Conservation (phyloP, 140 eudicot genomes). For the Flaveria floridana region DNA sequence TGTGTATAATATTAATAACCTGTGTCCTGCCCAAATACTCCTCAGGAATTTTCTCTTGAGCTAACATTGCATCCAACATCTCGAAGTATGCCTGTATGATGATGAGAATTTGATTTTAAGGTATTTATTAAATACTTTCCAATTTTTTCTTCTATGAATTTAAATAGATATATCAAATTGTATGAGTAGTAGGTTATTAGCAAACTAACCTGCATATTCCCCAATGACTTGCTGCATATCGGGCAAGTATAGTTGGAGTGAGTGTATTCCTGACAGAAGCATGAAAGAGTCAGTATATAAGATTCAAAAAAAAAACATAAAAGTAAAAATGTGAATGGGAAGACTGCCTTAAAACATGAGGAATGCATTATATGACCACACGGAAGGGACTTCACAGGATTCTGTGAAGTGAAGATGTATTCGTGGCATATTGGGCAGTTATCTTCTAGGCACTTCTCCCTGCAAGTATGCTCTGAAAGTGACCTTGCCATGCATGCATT, state of each 20-base stretch:
- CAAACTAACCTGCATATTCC: constrained; percentile 56
- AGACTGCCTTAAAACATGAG: constrained; percentile 75
- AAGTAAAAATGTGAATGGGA: neutral
- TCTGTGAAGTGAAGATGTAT: constrained; percentile 70
- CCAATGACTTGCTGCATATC: constrained; percentile 93
- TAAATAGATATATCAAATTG: too few relatives aligned
- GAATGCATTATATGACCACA: constrained; percentile 98
- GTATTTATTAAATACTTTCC: too few relatives aligned
- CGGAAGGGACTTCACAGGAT: constrained; percentile 79
- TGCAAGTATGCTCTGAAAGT: constrained; percentile 67
- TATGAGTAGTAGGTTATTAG: too few relatives aligned
- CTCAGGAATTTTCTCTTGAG: constrained; percentile 77
- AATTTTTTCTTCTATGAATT: too few relatives aligned
- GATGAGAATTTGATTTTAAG: too few relatives aligned
- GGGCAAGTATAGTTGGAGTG: constrained; percentile 74
- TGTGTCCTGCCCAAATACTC: constrained; percentile 79
- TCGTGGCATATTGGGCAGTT: constrained; percentile 92
- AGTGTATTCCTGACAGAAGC: constrained; percentile 69
- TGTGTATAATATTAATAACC: constrained; percentile 36
- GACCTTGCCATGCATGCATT: constrained; percentile 81
- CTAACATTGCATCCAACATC: constrained; percentile 85
- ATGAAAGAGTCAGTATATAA: constrained; percentile 21
- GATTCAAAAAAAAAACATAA: constrained; percentile 2
- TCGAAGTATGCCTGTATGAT: constrained; percentile 53
- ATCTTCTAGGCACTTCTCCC: constrained; percentile 85